phyloP scores from a whole-genome alignment of 768 basidiomycete genomes.

The Amyloporia xantha region DNA sequence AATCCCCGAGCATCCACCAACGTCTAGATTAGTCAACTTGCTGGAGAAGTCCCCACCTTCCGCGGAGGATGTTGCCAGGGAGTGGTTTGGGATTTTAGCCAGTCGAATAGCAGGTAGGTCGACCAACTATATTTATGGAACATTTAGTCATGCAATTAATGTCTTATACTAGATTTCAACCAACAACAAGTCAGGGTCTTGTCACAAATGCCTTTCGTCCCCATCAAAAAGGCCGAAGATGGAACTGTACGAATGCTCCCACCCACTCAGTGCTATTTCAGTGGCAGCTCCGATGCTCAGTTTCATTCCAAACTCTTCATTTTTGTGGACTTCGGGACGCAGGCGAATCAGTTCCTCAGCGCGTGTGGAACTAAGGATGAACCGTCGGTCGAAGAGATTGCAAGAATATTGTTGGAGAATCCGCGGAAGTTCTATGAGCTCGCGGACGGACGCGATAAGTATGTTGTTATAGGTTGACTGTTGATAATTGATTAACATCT shows the following conservation, averaged over 20 bases:
- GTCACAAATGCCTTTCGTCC: slow-evolving; percentile 60
- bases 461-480: slow-evolving; percentile 16
- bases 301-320: slow-evolving; percentile 79
- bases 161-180: slow-evolving; percentile 45
- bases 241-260: slow-evolving; percentile 36
- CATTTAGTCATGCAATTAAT: slow-evolving; percentile 3
- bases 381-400: slow-evolving; percentile 81
- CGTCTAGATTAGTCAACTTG: slow-evolving; percentile 48
- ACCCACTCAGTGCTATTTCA: slow-evolving; percentile 68
- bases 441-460: slow-evolving; percentile 67
- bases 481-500: neutral
- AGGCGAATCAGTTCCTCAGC: slow-evolving; percentile 77
- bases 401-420: slow-evolving; percentile 58
- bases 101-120: slow-evolving; percentile 51
- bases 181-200: slow-evolving; percentile 48
- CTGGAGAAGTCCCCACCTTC: slow-evolving; percentile 56
- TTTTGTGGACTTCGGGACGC: slow-evolving; percentile 82
- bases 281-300: slow-evolving; percentile 40
- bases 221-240: slow-evolving; percentile 35
- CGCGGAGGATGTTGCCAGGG: slow-evolving; percentile 44
- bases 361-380: slow-evolving; percentile 85
- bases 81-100: slow-evolving; percentile 66
- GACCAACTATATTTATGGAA: neutral
- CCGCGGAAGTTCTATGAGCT: slow-evolving; percentile 67
- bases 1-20: slow-evolving; percentile 63